Evolutionary conservation across 805 yeast species (phyloP).

Genomic region (Pichia exigua): DNA sequence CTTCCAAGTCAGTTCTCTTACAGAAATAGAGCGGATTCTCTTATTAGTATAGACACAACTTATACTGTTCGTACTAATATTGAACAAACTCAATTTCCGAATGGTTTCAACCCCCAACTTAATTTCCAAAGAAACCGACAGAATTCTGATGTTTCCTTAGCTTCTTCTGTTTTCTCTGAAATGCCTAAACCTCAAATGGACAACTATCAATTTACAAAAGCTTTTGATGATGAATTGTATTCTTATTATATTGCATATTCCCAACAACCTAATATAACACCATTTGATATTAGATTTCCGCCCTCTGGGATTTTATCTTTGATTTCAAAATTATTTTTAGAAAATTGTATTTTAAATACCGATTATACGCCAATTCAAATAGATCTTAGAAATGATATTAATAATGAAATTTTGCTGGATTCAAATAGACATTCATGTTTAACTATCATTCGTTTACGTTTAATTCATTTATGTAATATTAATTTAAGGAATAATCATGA

Average conservation of each 20-base stretch:
- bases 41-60: slow-evolving; percentile 5
- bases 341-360: slow-evolving; percentile 20
- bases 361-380: slow-evolving; percentile 14
- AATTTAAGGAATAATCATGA: slow-evolving; percentile 1
- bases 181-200: slow-evolving; percentile 13
- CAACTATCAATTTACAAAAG: slow-evolving; percentile 26
- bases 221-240: slow-evolving; percentile 39
- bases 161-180: slow-evolving; percentile 16
- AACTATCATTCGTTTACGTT: slow-evolving; percentile 26
- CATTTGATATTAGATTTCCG: slow-evolving; percentile 57
- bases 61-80: slow-evolving; percentile 3
- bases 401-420: slow-evolving; percentile 24
- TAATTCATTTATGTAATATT: slow-evolving; percentile 26
- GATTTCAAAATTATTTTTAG: slow-evolving; percentile 47
- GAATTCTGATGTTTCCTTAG: slow-evolving; percentile 18
- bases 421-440: slow-evolving; percentile 21
- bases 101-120: neutral
- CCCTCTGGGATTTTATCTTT: slow-evolving; percentile 59
- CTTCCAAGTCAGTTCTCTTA: neutral
- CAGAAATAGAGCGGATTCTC: slow-evolving; percentile 11
- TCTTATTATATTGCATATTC: slow-evolving; percentile 41
- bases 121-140: slow-evolving; percentile 6
- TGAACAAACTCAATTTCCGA: slow-evolving; percentile 2
- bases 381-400: slow-evolving; percentile 19
- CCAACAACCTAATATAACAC: slow-evolving; percentile 56